Percentiles rank a stretch among this genome's conserved stretches.
Conservation (phyloP, 345 rosid species). For the Pistacia atlantica region DNA sequence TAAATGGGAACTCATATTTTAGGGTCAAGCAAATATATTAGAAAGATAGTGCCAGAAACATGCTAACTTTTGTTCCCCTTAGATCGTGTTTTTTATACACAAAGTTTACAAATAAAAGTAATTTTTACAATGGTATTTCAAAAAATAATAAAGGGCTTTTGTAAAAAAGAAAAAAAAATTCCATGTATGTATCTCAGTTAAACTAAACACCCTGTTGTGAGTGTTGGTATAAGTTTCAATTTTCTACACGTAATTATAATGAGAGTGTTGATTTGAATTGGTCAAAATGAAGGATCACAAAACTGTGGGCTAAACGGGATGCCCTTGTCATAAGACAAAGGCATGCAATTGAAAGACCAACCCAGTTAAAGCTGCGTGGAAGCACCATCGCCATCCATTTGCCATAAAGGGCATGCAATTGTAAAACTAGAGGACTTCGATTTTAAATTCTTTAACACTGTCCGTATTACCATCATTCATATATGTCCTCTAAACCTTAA, state of each 20-base stretch:
- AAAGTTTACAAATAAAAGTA: no score
- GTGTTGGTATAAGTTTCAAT: background rate
- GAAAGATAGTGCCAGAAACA: background rate
- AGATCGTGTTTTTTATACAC: no score
- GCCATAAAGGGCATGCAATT: background rate
- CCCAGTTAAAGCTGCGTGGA: background rate
- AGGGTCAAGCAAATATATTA: background rate
- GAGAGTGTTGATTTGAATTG: background rate
- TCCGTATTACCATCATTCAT: background rate
- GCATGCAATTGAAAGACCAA: constrained; percentile 2
- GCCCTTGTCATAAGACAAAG: background rate
- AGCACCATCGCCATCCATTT: background rate
- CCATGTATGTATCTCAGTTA: background rate
- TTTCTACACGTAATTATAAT: constrained; percentile 10
- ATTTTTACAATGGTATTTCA: no score
- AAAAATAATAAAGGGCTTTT: background rate
- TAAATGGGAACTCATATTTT: constrained; percentile 9
- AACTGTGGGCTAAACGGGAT: background rate
- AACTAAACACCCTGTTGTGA: background rate
- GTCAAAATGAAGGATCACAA: constrained; percentile 4
- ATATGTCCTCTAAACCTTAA: background rate
- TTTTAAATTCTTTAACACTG: background rate
- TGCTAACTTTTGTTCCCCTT: background rate
- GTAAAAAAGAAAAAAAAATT: background rate
- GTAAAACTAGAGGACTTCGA: background rate